Percentiles rank a stretch among this genome's conserved stretches.
Evolutionary conservation across 169 alveolate genomes (phyloP).

Genomic region (Eimeria sp.): DNA sequence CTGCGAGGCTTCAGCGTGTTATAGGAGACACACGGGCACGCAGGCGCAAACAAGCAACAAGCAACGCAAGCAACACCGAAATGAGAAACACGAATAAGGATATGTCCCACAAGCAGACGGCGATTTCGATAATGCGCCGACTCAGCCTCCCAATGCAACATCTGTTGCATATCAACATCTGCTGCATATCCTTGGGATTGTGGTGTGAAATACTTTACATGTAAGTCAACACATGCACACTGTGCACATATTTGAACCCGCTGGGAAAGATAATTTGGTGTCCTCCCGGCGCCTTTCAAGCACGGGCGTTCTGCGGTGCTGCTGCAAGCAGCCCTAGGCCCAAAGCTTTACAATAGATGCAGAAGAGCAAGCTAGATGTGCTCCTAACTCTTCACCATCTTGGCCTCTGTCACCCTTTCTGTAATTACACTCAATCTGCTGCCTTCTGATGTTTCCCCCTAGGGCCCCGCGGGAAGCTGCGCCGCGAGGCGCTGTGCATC

Average conservation of each 20-base stretch:
- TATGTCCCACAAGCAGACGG: neutral
- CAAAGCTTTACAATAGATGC: neutral
- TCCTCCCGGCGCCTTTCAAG: neutral
- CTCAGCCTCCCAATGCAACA: slow-evolving; percentile 1
- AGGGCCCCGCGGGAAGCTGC: slow-evolving; percentile 28
- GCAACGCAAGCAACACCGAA: neutral
- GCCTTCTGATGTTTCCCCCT: slow-evolving; percentile 23
- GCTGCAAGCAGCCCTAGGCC: slow-evolving; percentile 63
- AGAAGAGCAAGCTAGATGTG: neutral
- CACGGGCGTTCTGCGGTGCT: slow-evolving; percentile 49
- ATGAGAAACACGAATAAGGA: neutral
- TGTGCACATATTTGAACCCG: neutral
- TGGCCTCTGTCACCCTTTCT: neutral
- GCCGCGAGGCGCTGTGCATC: slow-evolving; percentile 5
- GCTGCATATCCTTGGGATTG: neutral
- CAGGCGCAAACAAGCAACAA: neutral
- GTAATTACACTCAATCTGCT: neutral
- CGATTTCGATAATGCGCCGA: neutral
- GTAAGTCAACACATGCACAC: neutral
- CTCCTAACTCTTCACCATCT: neutral
- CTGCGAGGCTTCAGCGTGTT: neutral
- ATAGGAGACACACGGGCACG: neutral
- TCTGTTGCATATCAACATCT: neutral
- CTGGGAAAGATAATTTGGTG: neutral
- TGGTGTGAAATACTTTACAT: neutral